phyloP scores from a whole-genome alignment of 116 monocot genomes.

The Zostera marina region DNA sequence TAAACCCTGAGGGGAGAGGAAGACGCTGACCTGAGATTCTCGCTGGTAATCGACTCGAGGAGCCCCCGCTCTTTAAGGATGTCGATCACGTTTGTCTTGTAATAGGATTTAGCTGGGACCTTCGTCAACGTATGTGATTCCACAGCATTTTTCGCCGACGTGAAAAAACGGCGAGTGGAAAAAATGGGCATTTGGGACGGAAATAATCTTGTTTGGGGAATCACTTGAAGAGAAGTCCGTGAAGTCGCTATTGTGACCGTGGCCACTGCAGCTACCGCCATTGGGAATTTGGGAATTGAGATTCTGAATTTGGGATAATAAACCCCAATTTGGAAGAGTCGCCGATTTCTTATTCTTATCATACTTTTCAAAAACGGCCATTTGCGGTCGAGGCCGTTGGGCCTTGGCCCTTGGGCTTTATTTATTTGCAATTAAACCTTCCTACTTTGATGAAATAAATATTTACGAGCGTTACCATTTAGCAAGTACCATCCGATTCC shows the following conservation, averaged over 20 bases:
- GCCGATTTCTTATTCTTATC: no score
- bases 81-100: slow-evolving; percentile 30
- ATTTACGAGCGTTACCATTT: no score
- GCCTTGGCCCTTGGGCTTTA: no score
- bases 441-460: no score
- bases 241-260: neutral
- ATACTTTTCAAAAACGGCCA: no score
- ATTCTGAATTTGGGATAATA: no score
- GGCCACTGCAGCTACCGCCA: neutral
- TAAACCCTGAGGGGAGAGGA: slow-evolving; percentile 37
- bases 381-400: no score
- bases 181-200: neutral
- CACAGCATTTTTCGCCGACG: neutral
- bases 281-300: neutral
- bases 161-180: neutral
- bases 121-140: neutral
- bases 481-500: no score
- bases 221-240: neutral
- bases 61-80: slow-evolving; percentile 59
- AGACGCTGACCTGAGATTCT: slow-evolving; percentile 20
- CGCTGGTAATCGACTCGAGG: slow-evolving; percentile 57
- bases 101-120: neutral
- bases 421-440: no score
- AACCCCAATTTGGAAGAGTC: no score
- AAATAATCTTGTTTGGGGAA: neutral